Evolutionary conservation across 768 basidiomycete species (phyloP), one percentile per base, ranked within the genome.

Genomic region (Mycena sanguinolenta): DNA sequence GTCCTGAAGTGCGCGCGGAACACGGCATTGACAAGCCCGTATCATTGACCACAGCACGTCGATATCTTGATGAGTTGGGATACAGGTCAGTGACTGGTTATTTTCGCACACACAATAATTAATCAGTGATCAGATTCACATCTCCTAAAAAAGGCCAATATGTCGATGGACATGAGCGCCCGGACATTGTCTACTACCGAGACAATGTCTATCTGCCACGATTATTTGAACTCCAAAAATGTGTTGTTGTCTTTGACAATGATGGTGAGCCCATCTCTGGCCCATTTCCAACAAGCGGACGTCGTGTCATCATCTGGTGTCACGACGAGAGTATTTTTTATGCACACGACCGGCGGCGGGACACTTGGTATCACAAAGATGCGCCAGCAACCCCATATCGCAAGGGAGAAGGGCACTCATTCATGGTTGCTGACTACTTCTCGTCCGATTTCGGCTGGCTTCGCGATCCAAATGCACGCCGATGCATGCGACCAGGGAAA

Each of bases 391-490:
- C 32, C 4, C 78, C 77, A 21, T 65, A 75, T 28, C 58, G 49
- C 14, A 79, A 79, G 58, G 78, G 78, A 13, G 78, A 79, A 19
- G 46, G 78, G 1, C 60, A 67, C 7, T 79, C 78, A 3, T n/a
- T n/a, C n/a, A n/a, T n/a, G n/a, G n/a, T n/a, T n/a, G n/a, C n/a
- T n/a, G n/a, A n/a, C n/a, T n/a, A 78, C 65, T 71, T 78, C 14
- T 79, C 75, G 1, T 70, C 77, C 6, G 75, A 76, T 39, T 76
- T 72, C 54, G 75, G 77, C 14, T 75, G 67, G 69, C 42, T 65
- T 8, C 42, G 63, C 16, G 63, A 65, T 65, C 54, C 39, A n/a
- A 17, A 55, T 25, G 75, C 39, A 55, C 72, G 64, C 34, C 44
- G 42, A 4, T 55, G 9, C 44, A 75, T 65, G 70, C 59, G 53